Base-by-base conservation (phyloP, 306 rosid genomes). In the Corylus avellana region DNA sequence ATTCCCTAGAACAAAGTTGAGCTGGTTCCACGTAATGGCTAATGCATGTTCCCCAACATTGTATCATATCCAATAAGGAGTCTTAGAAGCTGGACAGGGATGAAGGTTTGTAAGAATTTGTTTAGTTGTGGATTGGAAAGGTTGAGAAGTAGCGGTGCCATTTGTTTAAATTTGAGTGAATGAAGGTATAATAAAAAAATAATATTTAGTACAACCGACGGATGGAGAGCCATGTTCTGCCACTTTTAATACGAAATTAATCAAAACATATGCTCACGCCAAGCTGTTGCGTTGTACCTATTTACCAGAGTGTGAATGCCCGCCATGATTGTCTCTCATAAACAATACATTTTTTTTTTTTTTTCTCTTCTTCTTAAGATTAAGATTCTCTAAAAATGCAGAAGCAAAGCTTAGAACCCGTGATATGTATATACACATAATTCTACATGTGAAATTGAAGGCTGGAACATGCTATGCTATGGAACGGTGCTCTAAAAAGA, bases 291-390 rank as follows among this genome's bases (percentile, higher is more conserved):
- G 72, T 74, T 77, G 84, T 48, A 68, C 27, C 42, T 46, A 71
- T 56, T 71, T 42, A 71, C 49, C 70, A 72, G 62, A 8, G 32
- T 81, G 87, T 83, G 90, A 86, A 86, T 90, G 91, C 86, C 84
- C 59, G 84, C 83, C 90, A 84, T 90, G 90, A 86, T 87, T 84
- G 88, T 82, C 90, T 90, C 85, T 72, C 73, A 75, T 69, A 54
- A 82, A 80, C 42, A 83, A 82, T 32, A 78, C 67, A 78, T 9
- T 77, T 82, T 59, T 76, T 80, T 79, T 78, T 9, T 22, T 22
- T 22, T 22, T 22, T 22, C 22, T 77, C 80, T 59, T 76, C 78
- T 79, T 75, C 78, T 78, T 72, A 39, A 72, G 37, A 81, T 70
- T 56, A 12, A 74, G 76, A 77, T 82, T 78, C 44, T 79, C n/a